Base-by-base conservation (phyloP, 2,329 filamentous ascomycete genomes). In the Arthrobotrys megalospora region DNA sequence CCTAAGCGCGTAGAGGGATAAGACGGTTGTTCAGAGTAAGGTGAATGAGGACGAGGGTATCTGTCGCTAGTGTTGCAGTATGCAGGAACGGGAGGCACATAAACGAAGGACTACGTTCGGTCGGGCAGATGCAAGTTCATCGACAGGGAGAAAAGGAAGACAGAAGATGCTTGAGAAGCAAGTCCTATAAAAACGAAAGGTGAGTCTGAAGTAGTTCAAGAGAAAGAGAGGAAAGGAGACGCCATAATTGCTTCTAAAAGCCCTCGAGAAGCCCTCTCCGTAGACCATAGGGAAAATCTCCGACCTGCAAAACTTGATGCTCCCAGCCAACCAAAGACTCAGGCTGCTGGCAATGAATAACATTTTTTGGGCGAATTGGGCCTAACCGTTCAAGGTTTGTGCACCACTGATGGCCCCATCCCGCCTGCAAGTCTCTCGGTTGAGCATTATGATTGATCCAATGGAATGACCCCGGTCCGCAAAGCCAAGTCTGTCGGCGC, bases 241-340 rank as follows among this genome's bases (percentile, higher is more conserved):
- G 47, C 66, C 52, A 70, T 70, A 62, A 72, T 38, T 50, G 68
- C 48, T 64, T 68, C 55, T 34, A 19, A 65, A 52, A 69, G 58
- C 28, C 41, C 41, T 64, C 24, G 28, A 69, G 48, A 69, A 58
- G 50, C 34, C 66, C 43, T 60, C 53, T 62, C 66, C 72, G 72
- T 70, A 38, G 72, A 76, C 72, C 64, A 67, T 58, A 76, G 72
- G 72, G 66, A 77, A 77, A 77, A 77, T 77, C 73, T 77, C 73
- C 73, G 73, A 71, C 66, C 66, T 66, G 48, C 63, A 55, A 55
- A 50, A 69, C 53, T 68, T 50, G 36, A 68, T 64, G 70, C 63
- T 63, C 24, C 65, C 47, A 65, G 28, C 66, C 73, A 71, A 66
- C 73, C 60, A 71, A 77, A 34, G 60, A 53, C 28, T 43, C 43